Evolutionary conservation across 2,329 filamentous ascomycete genomes (phyloP).

Genomic region (Sphaerulina vaccinii): DNA sequence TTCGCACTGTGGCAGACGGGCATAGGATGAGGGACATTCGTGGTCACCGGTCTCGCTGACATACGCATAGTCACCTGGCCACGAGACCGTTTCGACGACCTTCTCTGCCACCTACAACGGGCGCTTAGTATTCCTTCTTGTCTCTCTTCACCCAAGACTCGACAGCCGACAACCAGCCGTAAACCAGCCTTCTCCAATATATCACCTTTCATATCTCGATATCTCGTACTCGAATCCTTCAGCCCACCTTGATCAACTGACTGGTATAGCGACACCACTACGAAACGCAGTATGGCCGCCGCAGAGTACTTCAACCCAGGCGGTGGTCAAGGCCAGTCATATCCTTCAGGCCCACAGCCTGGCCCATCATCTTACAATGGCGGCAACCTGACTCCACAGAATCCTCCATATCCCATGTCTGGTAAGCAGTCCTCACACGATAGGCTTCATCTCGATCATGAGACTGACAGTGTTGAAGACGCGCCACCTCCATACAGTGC

Average conservation of each 20-base stretch:
- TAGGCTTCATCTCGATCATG: too few relatives aligned
- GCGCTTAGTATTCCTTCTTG: background rate
- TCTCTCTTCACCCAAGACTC: slow-evolving; percentile 3
- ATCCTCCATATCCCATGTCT: slow-evolving; percentile 32
- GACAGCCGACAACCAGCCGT: too few relatives aligned
- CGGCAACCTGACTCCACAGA: slow-evolving; percentile 13
- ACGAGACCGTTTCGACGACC: background rate
- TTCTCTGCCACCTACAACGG: background rate
- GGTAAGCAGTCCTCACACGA: slow-evolving; percentile 1
- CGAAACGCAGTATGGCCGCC: slow-evolving; percentile 28
- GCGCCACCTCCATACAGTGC: slow-evolving; percentile 32
- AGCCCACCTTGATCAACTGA: slow-evolving; percentile 3
- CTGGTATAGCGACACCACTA: background rate
- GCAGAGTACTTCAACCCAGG: slow-evolving; percentile 32
- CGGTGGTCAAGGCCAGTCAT: slow-evolving; percentile 6
- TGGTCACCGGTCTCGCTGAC: slow-evolving; percentile 9
- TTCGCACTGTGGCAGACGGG: background rate
- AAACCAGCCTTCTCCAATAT: background rate
- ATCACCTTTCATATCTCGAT: background rate
- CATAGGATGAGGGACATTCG: slow-evolving; percentile 1
- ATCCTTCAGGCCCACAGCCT: slow-evolving; percentile 16
- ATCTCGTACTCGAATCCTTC: background rate
- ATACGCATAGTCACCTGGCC: slow-evolving; percentile 1
- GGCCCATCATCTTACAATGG: slow-evolving; percentile 12
- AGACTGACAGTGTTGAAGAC: too few relatives aligned